phyloP scores from a whole-genome alignment of 2,329 filamentous ascomycete species.

The Aspergillus unguis region DNA sequence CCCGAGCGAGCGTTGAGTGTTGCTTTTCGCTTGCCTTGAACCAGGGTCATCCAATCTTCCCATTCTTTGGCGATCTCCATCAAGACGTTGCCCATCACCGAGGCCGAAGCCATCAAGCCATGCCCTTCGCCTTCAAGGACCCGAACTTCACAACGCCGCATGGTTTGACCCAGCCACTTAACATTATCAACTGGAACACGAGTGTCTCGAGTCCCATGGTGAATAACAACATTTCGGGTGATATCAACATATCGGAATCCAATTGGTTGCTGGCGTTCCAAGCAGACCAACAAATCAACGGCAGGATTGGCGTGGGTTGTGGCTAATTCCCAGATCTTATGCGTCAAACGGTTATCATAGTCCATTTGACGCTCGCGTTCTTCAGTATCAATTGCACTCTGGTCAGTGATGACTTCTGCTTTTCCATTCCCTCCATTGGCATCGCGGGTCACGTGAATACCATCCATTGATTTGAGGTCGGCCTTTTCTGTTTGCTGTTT shows the following conservation, averaged over 20 bases:
- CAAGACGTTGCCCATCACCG: constrained; percentile 89
- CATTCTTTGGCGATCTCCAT: constrained; percentile 93
- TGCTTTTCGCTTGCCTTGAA: constrained; percentile 43
- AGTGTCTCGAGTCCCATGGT: constrained; percentile 86
- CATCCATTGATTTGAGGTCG: constrained; percentile 18
- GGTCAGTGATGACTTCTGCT: constrained; percentile 3
- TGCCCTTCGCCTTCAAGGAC: constrained; percentile 90
- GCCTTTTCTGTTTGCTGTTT: constrained; percentile 19
- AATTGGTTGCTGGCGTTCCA: constrained; percentile 86
- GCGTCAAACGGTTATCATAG: constrained; percentile 83
- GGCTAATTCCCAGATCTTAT: constrained; percentile 90
- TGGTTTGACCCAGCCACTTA: constrained; percentile 87
- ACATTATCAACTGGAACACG: constrained; percentile 94
- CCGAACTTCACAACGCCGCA: constrained; percentile 88
- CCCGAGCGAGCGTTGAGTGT: constrained; percentile 27
- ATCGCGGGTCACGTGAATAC: constrained; percentile 17
- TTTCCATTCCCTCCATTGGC: constrained; percentile 17
- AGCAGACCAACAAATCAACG: constrained; percentile 85
- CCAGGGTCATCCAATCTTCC: constrained; percentile 74
- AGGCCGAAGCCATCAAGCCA: constrained; percentile 89
- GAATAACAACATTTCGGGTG: constrained; percentile 83
- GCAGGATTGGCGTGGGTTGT: constrained; percentile 91
- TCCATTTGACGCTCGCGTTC: constrained; percentile 39
- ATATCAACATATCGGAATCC: constrained; percentile 98
- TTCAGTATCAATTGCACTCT: constrained; percentile 20